A percentile compares a stretch with the other conserved stretches of the same genome.
phyloP scores from a whole-genome alignment of 2,329 filamentous ascomycete genomes.

The Didymella glomerata region DNA sequence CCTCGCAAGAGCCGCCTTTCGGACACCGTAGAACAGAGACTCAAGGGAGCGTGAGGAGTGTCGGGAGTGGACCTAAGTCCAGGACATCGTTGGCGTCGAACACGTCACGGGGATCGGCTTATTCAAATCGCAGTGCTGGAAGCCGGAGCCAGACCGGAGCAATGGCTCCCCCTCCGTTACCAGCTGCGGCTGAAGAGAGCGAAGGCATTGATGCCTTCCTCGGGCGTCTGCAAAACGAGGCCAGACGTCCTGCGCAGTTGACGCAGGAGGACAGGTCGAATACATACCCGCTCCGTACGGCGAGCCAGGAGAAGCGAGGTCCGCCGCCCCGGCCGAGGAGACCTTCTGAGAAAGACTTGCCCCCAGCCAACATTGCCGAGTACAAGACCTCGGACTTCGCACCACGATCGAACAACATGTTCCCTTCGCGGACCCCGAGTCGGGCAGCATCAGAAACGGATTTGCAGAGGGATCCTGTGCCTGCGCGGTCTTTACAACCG shows the following conservation, averaged over 20 bases:
- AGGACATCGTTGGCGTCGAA: conserved; percentile 43
- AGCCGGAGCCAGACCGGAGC: conserved; percentile 30
- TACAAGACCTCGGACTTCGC: conserved; percentile 30
- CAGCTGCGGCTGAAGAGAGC: conserved; percentile 30
- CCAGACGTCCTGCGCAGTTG: conserved; percentile 28
- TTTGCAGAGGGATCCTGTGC: conserved; percentile 12
- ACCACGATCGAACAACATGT: conserved; percentile 31
- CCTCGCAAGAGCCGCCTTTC: conserved; percentile 34
- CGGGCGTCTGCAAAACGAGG: conserved; percentile 48
- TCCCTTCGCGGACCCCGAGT: conserved; percentile 38
- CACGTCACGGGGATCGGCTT: conserved; percentile 42
- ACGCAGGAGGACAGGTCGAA: conserved; percentile 30
- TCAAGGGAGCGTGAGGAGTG: conserved; percentile 43
- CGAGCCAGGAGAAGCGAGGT: conserved; percentile 30
- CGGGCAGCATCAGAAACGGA: conserved; percentile 30
- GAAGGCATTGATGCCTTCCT: conserved; percentile 53
- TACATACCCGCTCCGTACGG: conserved; percentile 34
- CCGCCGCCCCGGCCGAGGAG: conserved; percentile 36
- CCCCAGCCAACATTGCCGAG: conserved; percentile 32
- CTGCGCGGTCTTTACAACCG: conserved; percentile 29
- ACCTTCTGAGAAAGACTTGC: conserved; percentile 41
- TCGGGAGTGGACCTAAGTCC: conserved; percentile 38
- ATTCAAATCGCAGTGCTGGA: conserved; percentile 40
- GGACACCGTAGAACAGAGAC: conserved; percentile 49
- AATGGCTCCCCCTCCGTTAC: conserved; percentile 28